Evolutionary conservation across 1,284 basidiomycete genomes (phyloP), one percentile per base, ranked within the genome.

Genomic region (Malassezia obtusa): DNA sequence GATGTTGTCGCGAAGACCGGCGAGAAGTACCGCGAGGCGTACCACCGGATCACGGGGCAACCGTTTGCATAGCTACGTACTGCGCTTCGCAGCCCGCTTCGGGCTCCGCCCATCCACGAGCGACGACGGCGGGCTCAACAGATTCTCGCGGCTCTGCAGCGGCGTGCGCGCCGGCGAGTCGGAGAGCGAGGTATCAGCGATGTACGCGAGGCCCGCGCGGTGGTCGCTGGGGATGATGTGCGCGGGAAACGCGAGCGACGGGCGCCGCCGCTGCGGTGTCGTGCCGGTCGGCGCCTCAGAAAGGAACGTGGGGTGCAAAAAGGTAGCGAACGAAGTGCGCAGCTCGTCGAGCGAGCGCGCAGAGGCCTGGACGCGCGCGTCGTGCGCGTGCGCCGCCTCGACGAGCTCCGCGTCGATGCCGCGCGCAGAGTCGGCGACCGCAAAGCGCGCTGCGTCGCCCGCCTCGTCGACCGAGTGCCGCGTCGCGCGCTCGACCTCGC

Each of bases 1-100:
- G 64, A 70, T 19, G 63, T 73, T 22, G 67, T 69, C 22, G 52
- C 51, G 45, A 56, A 58, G 48, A 73, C 70, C 7, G 54, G 60
- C 55, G 60, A 66, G 30, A 70, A 70, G 58, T 73, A 73, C 49
- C 49, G 58, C 22, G 68, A 73, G 53, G 68, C 67, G 0, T 72
- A 63, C 50, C 57, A 64, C 49, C 39, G 62, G 11, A 70, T 72
- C 32, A 72, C 69, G 4, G 69, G 63, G 7, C 43, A 57, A 8
- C 59, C 58, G 47, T 71, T 62, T 49, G 25, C 21, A 25, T 54
- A 54, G 46, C 43, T 45, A 45, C 19, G 22, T 31, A 45, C 21
- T 25, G 25, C 12, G 26, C 19, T 40, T 40, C n/a, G 35, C 35
- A 36, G 35, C n/a, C 35, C n/a, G n/a, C n/a, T n/a, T n/a, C n/a